Evolutionary conservation across 371 early-diverging fungal species (phyloP), one percentile per base, ranked within the genome.

Genomic region (Mucor racemosus): DNA sequence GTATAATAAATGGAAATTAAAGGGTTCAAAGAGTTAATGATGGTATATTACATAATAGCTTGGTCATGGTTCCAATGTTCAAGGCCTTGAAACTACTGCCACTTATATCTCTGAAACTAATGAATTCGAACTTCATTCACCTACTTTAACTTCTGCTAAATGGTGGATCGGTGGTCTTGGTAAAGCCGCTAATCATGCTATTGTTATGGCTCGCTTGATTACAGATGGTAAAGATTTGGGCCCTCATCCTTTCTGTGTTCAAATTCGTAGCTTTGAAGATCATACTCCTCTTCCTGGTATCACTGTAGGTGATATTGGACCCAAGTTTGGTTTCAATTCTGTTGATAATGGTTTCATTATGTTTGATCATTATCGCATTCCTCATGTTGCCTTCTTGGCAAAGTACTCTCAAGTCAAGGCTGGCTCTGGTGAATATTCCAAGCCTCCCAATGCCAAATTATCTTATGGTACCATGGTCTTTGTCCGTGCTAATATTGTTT

Each of bases 91-190:
- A 72, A 96, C 96, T 11, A 94, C 94, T 0, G 95, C 95, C 14
- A 95, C 95, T 0, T 95, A 85, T 65, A 75, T 91, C 53, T 84
- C 84, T 17, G 91, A 91, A 69, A 88, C 92, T 15, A 90, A 93
- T 63, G 92, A 93, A 72, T 95, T 90, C 64, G 94, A 93, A 65
- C 80, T 96, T 64, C 90, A 95, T 77, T 90, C 92, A 35, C 95
- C 95, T 31, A 85, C 84, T 26, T 76, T 95, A 54, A 90, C 94
- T 41, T 75, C 93, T 14, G 78, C 82, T 48, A 97, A 97, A 71
- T 96, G 93, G 89, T 97, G 97, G 97, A 90, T 93, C 46, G 97
- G 97, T 53, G 91, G 93, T 44, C 75, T 87, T 31, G 89, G 86
- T 55, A 84, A 84, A 54, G 76, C 77, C 15, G 84, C 87, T 8